Evolutionary conservation across 495 filamentous ascomycete genomes (phyloP).

Genomic region (Daldinia concentrica): DNA sequence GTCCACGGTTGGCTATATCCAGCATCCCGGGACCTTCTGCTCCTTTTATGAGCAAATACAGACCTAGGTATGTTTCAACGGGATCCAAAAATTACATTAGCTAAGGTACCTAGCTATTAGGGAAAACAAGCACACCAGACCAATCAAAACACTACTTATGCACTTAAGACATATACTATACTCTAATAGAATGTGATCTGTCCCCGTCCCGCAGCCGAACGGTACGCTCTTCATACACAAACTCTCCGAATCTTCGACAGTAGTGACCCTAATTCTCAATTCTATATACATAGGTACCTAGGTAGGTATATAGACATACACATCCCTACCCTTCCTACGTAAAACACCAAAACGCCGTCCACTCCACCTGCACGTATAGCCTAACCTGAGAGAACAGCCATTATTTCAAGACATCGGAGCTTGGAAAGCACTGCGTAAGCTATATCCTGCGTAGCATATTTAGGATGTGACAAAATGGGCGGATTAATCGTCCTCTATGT

Average conservation of each 20-base stretch:
- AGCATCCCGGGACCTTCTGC: neutral
- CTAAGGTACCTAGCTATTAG: neutral
- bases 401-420: slow-evolving; percentile 8
- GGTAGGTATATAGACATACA: neutral
- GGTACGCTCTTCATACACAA: neutral
- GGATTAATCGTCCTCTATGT: slow-evolving; percentile 83
- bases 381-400: slow-evolving; percentile 19
- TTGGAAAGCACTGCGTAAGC: neutral
- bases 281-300: neutral
- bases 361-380: neutral
- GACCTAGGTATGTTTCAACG: neutral
- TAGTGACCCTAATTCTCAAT: neutral
- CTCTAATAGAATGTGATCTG: neutral
- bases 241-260: neutral
- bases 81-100: neutral
- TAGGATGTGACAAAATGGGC: neutral
- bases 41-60: neutral
- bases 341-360: slow-evolving; percentile 18
- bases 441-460: neutral
- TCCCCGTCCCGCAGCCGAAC: neutral
- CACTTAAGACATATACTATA: neutral
- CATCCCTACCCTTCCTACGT: neutral
- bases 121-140: neutral
- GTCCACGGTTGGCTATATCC: neutral
- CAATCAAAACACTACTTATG: neutral